Conservation (phyloP, 1,284 basidiomycete genomes). For the Ustilago loliicola region DNA sequence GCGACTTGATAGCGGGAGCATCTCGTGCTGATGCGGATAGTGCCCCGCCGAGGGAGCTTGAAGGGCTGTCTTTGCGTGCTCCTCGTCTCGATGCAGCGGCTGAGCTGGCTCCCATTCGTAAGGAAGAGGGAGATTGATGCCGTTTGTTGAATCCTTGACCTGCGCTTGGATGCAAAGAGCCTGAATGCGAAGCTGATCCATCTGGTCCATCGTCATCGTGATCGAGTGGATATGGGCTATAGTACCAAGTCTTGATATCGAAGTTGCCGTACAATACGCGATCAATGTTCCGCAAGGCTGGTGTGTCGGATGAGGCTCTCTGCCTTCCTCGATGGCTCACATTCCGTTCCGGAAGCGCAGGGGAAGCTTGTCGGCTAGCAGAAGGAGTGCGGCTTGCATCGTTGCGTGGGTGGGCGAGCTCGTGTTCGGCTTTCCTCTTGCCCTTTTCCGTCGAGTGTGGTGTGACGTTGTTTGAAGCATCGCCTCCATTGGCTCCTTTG, state of each 20-base stretch:
- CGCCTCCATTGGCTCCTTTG: slow-evolving; percentile 14
- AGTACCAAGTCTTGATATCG: slow-evolving; percentile 70
- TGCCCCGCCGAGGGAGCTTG: slow-evolving; percentile 25
- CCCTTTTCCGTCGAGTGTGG: slow-evolving; percentile 30
- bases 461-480: neutral
- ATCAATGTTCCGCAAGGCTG: slow-evolving; percentile 46
- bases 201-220: slow-evolving; percentile 44
- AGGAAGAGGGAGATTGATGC: slow-evolving; percentile 29
- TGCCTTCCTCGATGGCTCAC: slow-evolving; percentile 20
- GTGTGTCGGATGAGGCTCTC: slow-evolving; percentile 18
- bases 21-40: slow-evolving; percentile 29
- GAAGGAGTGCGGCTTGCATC: slow-evolving; percentile 38
- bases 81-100: slow-evolving; percentile 10
- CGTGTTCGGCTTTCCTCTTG: slow-evolving; percentile 38
- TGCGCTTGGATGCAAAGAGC: slow-evolving; percentile 5
- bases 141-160: slow-evolving; percentile 13
- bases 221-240: slow-evolving; percentile 68
- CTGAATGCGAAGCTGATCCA: neutral
- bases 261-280: slow-evolving; percentile 67
- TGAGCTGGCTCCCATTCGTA: slow-evolving; percentile 1
- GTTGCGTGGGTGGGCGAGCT: slow-evolving; percentile 25
- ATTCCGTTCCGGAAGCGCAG: slow-evolving; percentile 21
- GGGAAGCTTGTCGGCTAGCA: slow-evolving; percentile 37
- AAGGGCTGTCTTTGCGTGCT: slow-evolving; percentile 23
- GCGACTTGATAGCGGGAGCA: slow-evolving; percentile 33